Base-by-base conservation (phyloP, 1,284 basidiomycete species). In the Takashimella tepidaria region DNA sequence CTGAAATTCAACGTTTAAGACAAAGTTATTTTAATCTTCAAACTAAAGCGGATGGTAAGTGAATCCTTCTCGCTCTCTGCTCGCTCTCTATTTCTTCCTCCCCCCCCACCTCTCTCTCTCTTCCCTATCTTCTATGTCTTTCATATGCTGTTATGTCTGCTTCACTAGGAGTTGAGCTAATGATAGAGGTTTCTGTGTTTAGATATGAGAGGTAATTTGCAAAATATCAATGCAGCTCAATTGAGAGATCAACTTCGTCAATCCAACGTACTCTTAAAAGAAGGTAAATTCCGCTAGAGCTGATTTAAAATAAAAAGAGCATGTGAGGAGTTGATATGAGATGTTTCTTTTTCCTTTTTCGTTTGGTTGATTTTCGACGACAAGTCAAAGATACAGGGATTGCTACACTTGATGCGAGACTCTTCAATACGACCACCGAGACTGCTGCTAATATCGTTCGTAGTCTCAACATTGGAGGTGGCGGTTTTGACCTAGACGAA, bases 401-500 rank as follows among this genome's bases (percentile, higher is more conserved):
- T 3, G 72, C 68, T 3, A 46, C 55, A 0, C 54, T 68, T n/a
- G 72, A 74, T 46, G 67, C 70, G 22, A 59, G 60, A 27, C 49
- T 74, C 4, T 54, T 74, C 45, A 51, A 47, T 13, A 63, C 63
- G 1, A 60, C 57, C 20, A 52, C 63, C 2, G 69, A 72, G 21
- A 64, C 64, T 24, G 64, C 66, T 0, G 51, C 65, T 45, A 58
- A 53, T 6, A 51, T 69, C 13, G 70, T 74, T 5, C 66, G 73
- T 21, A 67, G 68, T 52, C 61, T 76, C 47, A 74, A 74, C 57
- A 66, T 73, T 19, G 73, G 75, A 26, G 61, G 60, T 2, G 71
- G 73, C 43, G 66, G 71, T 19, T 79, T 79, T 57, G 76, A 79
- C 50, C 67, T 73, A 20, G 76, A 77, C 51, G 76, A 77, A 51